Evolutionary conservation across 208 protist genomes (phyloP).

Genomic region (Wallacemonas sp.): DNA sequence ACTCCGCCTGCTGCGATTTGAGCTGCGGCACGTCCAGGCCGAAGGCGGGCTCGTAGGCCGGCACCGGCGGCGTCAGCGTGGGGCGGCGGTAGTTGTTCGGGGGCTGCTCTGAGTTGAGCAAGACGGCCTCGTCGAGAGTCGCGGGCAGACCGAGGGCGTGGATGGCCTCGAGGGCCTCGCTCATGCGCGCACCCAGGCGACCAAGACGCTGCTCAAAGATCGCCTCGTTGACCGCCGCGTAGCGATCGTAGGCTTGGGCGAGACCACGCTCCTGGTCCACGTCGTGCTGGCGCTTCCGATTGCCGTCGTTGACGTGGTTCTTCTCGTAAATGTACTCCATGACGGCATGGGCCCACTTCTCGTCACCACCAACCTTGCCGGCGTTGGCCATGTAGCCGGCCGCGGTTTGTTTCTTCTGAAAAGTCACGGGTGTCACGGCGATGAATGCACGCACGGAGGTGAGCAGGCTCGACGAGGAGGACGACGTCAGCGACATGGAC

Average conservation of each 20-base stretch:
- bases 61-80: slow-evolving; percentile 72
- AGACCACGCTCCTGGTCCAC: slow-evolving; percentile 69
- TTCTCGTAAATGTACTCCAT: slow-evolving; percentile 92
- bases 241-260: slow-evolving; percentile 75
- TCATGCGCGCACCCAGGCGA: slow-evolving; percentile 55
- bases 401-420: slow-evolving; percentile 78
- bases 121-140: slow-evolving; percentile 64
- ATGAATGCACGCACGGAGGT: slow-evolving; percentile 8
- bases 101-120: slow-evolving; percentile 78
- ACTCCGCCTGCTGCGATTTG: slow-evolving; percentile 67
- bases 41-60: slow-evolving; percentile 85
- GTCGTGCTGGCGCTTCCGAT: slow-evolving; percentile 75
- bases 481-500: not conserved
- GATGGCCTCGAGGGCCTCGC: slow-evolving; percentile 71
- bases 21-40: slow-evolving; percentile 88
- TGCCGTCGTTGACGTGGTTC: slow-evolving; percentile 74
- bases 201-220: slow-evolving; percentile 56
- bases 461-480: not conserved
- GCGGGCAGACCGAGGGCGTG: slow-evolving; percentile 44
- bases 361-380: slow-evolving; percentile 76
- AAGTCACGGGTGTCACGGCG: not conserved
- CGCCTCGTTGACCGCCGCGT: slow-evolving; percentile 47
- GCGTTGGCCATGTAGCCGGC: slow-evolving; percentile 70
- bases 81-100: slow-evolving; percentile 69
- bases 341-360: slow-evolving; percentile 87